Evolutionary conservation across 768 basidiomycete genomes (phyloP).

Genomic region (Suillus weaverae): DNA sequence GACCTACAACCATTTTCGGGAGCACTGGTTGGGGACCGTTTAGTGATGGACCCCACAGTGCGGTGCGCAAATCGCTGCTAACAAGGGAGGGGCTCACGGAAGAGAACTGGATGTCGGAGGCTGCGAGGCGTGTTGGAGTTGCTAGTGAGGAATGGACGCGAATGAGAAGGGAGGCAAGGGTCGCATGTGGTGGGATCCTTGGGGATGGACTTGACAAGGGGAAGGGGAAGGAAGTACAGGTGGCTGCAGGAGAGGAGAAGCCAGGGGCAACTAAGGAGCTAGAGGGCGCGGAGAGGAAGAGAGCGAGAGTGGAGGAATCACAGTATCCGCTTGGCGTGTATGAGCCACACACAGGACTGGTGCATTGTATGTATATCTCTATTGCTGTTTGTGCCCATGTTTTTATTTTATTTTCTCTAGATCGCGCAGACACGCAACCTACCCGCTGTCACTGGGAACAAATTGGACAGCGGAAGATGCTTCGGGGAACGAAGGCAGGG

Average conservation of each 20-base stretch:
- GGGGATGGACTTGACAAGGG: constrained; percentile 28
- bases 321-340: constrained; percentile 66
- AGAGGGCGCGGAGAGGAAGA: constrained; percentile 26
- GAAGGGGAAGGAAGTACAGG: constrained; percentile 35
- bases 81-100: constrained; percentile 78
- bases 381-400: background rate
- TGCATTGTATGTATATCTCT: constrained; percentile 59
- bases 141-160: constrained; percentile 64
- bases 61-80: constrained; percentile 77
- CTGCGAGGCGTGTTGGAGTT: constrained; percentile 64
- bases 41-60: constrained; percentile 83
- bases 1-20: constrained; percentile 91
- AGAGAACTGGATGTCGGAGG: constrained; percentile 92
- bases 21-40: constrained; percentile 82
- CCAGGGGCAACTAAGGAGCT: constrained; percentile 20
- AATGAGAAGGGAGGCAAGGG: constrained; percentile 55
- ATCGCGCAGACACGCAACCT: constrained; percentile 78
- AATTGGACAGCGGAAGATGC: constrained; percentile 49
- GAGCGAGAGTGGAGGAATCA: constrained; percentile 30
- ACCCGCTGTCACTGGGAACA: constrained; percentile 61
- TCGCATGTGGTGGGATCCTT: constrained; percentile 49
- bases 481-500: constrained; percentile 75
- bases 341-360: constrained; percentile 76
- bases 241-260: constrained; percentile 31
- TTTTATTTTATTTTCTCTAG: constrained; percentile 37